A percentile compares a stretch with the other conserved stretches of the same genome.
Evolutionary conservation across 169 alveolate species (phyloP).

Genomic region (Plasmodium billcollinsi): DNA sequence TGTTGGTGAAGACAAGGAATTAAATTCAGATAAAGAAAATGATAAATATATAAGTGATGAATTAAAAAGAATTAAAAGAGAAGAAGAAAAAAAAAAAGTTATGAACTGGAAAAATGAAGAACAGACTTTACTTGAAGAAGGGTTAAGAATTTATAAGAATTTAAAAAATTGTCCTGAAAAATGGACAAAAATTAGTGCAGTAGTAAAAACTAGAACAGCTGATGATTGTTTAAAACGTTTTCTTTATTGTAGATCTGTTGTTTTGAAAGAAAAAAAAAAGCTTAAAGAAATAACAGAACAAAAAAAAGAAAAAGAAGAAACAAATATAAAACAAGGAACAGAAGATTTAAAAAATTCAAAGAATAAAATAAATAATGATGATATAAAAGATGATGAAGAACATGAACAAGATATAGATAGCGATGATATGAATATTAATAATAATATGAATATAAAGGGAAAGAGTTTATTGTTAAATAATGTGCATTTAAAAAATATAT

Average conservation of each 20-base stretch:
- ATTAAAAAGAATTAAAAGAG: slow-evolving; percentile 46
- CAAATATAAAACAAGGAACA: not conserved
- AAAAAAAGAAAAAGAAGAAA: slow-evolving; percentile 6
- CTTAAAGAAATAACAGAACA: slow-evolving; percentile 19
- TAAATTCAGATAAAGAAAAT: not conserved
- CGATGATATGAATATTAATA: slow-evolving; percentile 68
- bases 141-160: slow-evolving; percentile 40
- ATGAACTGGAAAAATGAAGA: slow-evolving; percentile 64
- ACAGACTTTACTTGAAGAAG: slow-evolving; percentile 69
- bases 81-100: slow-evolving; percentile 74
- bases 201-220: slow-evolving; percentile 47
- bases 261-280: slow-evolving; percentile 57
- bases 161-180: slow-evolving; percentile 72
- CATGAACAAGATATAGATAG: slow-evolving; percentile 66
- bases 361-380: not conserved
- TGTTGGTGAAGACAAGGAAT: slow-evolving; percentile 1
- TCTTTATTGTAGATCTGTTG: slow-evolving; percentile 59
- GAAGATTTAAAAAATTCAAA: slow-evolving; percentile 7
- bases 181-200: slow-evolving; percentile 65
- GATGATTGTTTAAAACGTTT: slow-evolving; percentile 72
- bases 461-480: slow-evolving; percentile 27
- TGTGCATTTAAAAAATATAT: slow-evolving; percentile 50
- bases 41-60: slow-evolving; percentile 16
- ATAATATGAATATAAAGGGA: slow-evolving; percentile 53
- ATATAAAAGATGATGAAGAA: slow-evolving; percentile 15